phyloP scores from a whole-genome alignment of 2,329 filamentous ascomycete genomes.

The Aspergillus eucalypticola region DNA sequence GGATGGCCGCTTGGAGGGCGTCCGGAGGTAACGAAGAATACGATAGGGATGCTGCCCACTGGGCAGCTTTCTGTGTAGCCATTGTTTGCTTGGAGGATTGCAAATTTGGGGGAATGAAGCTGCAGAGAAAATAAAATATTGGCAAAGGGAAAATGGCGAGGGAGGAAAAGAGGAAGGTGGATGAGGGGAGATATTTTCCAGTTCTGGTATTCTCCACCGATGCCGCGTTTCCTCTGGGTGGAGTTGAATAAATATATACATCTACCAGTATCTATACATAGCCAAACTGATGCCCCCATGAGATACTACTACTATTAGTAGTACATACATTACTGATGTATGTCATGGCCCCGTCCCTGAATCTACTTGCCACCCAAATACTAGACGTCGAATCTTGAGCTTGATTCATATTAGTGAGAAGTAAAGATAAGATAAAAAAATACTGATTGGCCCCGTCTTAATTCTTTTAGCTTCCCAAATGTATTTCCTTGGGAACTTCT shows the following conservation, averaged over 20 bases:
- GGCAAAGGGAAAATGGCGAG: neutral
- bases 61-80: constrained; percentile 29
- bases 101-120: neutral
- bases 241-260: neutral
- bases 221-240: neutral
- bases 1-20: constrained; percentile 48
- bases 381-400: too few relatives aligned
- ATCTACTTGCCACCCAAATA: too few relatives aligned
- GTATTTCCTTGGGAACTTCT: too few relatives aligned
- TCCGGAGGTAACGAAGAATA: constrained; percentile 43
- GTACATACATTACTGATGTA: too few relatives aligned
- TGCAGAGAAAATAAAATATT: neutral
- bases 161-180: neutral
- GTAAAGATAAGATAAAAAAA: too few relatives aligned
- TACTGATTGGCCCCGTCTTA: too few relatives aligned
- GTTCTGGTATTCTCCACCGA: neutral
- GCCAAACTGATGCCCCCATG: neutral
- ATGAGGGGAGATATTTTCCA: neutral
- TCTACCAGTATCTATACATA: neutral
- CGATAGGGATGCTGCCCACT: constrained; percentile 48
- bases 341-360: too few relatives aligned
- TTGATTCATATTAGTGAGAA: too few relatives aligned
- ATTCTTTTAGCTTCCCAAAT: too few relatives aligned
- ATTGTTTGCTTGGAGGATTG: neutral
- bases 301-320: neutral